Percentiles rank a stretch among this genome's conserved stretches.
phyloP scores from a whole-genome alignment of 345 rosid genomes.

The Gossypium raimondii region DNA sequence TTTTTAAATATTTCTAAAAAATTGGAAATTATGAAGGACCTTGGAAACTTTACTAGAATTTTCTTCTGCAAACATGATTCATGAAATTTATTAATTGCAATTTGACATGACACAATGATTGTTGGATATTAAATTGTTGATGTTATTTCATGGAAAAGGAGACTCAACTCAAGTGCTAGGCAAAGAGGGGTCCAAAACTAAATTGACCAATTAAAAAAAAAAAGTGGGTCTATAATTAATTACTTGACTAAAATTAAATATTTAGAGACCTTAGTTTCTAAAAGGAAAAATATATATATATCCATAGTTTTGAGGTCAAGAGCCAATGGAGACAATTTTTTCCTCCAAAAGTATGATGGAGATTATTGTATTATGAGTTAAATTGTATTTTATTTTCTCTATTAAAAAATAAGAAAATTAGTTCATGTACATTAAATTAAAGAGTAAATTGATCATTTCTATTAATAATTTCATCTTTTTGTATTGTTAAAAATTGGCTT shows the following conservation, averaged over 20 bases:
- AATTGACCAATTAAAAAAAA: background rate
- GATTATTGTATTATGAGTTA: too few relatives aligned
- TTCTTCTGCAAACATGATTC: background rate
- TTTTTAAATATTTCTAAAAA: background rate
- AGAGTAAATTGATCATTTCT: fast-evolving
- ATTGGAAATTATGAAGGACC: background rate
- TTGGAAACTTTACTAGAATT: background rate
- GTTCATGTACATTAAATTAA: too few relatives aligned
- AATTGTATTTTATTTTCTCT: too few relatives aligned
- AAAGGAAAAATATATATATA: too few relatives aligned
- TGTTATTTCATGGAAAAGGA: background rate
- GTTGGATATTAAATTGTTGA: background rate
- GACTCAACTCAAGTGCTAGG: background rate
- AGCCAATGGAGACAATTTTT: too few relatives aligned
- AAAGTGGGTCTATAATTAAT: background rate
- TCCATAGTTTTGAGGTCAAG: too few relatives aligned
- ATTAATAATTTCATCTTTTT: too few relatives aligned
- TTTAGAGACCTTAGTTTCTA: too few relatives aligned
- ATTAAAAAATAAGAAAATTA: too few relatives aligned
- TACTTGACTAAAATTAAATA: background rate
- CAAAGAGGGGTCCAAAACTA: background rate
- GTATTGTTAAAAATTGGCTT: too few relatives aligned
- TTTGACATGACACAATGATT: background rate
- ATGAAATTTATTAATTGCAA: background rate
- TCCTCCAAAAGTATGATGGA: too few relatives aligned